Conservation (phyloP, 345 rosid genomes). For the Linum trigynum region DNA sequence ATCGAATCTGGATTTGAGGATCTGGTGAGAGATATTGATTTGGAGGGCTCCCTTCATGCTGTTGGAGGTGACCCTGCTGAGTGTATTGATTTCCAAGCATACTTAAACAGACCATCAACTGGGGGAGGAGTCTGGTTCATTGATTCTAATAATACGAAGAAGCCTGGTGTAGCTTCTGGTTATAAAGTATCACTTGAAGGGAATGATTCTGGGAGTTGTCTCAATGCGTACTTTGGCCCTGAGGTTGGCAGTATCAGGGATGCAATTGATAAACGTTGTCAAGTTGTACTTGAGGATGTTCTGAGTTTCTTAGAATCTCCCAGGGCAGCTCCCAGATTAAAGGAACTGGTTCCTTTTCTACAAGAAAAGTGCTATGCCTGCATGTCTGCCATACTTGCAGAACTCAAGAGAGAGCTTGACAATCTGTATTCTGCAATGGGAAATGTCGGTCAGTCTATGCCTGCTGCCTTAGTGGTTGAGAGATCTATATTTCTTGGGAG, state of each 20-base stretch:
- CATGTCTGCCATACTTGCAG: constrained; percentile 51
- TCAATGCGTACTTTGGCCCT: constrained; percentile 79
- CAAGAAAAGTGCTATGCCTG: constrained; percentile 78
- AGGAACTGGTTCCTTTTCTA: constrained; percentile 64
- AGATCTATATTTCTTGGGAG: constrained; percentile 90
- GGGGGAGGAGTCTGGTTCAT: constrained; percentile 97
- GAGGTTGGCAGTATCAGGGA: constrained; percentile 80
- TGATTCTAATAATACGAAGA: constrained; percentile 51
- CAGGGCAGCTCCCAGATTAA: constrained; percentile 71
- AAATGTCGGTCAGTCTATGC: constrained; percentile 25
- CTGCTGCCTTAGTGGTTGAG: constrained; percentile 61
- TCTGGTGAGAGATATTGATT: constrained; percentile 44
- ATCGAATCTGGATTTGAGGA: constrained; percentile 56
- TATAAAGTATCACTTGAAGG: constrained; percentile 44
- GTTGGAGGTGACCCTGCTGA: constrained; percentile 41
- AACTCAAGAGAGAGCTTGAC: constrained; percentile 64
- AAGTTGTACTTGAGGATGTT: constrained; percentile 66
- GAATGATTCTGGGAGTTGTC: constrained; percentile 67
- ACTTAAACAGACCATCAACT: constrained; percentile 69
- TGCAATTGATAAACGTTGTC: constrained; percentile 72
- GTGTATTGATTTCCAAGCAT: constrained; percentile 55
- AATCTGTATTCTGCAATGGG: constrained; percentile 41
- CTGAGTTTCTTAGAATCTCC: constrained; percentile 88
- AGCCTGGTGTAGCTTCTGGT: constrained; percentile 35
- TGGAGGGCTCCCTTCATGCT: constrained; percentile 39